These are phyloP conservation scores for Madurella fahalii DNA, from an alignment of 2,329 filamentous ascomycete genomes.

Conservation along the genomic window DNA sequence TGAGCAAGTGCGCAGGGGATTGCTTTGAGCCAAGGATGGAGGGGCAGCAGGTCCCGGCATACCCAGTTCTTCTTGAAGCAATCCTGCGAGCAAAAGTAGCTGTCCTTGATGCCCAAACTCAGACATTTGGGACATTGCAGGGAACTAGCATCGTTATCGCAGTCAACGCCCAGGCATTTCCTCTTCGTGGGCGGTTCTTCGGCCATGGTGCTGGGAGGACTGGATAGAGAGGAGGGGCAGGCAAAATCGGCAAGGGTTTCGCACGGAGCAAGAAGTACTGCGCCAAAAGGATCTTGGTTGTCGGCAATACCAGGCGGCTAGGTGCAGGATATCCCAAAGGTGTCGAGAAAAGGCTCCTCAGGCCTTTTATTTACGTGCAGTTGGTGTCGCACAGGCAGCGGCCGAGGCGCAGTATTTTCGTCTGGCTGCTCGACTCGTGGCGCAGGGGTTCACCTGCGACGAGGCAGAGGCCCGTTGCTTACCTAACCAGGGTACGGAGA, in stretches of 20 bases:
- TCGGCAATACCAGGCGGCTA: no score
- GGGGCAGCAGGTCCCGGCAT: constrained; percentile 32
- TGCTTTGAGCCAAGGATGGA: neutral
- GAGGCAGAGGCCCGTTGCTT: neutral
- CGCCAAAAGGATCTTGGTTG: no score
- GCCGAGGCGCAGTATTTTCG: no score
- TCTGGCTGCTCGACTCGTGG: no score
- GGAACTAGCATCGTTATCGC: constrained; percentile 77
- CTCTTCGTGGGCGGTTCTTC: constrained; percentile 53
- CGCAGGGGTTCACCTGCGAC: no score
- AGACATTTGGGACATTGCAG: constrained; percentile 94
- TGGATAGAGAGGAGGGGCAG: neutral
- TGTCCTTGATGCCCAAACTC: constrained; percentile 80
- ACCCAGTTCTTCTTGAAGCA: constrained; percentile 99
- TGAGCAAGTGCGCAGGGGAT: constrained; percentile 12
- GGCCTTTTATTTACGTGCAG: no score
- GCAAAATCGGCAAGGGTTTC: no score
- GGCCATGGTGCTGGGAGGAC: constrained; percentile 37
- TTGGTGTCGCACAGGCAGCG: no score
- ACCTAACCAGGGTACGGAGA: neutral
- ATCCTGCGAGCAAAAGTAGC: constrained; percentile 96
- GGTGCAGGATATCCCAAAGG: no score
- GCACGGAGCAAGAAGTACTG: no score
- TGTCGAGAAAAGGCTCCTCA: no score
- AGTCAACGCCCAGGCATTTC: constrained; percentile 78